phyloP scores from a whole-genome alignment of 2,329 filamentous ascomycete species.

The Colletotrichum destructivum region DNA sequence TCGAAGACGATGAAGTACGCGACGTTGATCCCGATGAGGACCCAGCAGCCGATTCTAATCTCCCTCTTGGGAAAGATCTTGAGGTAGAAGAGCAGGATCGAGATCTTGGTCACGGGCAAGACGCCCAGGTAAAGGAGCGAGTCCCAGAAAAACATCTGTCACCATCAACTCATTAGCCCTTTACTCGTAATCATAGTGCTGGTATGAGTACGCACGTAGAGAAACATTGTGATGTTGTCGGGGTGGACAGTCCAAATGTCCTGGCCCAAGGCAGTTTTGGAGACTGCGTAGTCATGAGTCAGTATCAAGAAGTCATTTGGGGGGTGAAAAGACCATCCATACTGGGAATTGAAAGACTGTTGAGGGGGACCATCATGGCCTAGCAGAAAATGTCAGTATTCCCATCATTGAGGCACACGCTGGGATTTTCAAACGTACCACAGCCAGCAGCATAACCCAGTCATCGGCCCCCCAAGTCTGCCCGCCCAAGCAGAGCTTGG shows the following conservation, averaged over 20 bases:
- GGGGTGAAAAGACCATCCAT: not conserved
- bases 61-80: constrained; percentile 49
- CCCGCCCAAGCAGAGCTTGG: constrained; percentile 47
- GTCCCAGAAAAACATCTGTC: constrained; percentile 48
- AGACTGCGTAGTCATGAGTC: constrained; percentile 47
- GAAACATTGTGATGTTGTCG: constrained; percentile 47
- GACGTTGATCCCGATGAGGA: constrained; percentile 47
- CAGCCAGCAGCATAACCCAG: constrained; percentile 54
- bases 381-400: constrained; percentile 17
- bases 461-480: constrained; percentile 56
- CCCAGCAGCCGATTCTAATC: constrained; percentile 48
- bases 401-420: not conserved
- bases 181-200: fast-evolving
- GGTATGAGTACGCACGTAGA: constrained; percentile 46
- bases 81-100: constrained; percentile 52
- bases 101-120: constrained; percentile 50
- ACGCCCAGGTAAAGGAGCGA: constrained; percentile 52
- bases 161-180: not conserved
- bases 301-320: not conserved
- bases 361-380: constrained; percentile 36
- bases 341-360: constrained; percentile 30
- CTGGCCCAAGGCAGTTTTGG: constrained; percentile 51
- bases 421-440: constrained; percentile 45
- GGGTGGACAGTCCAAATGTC: constrained; percentile 55
- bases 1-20: constrained; percentile 47